A percentile compares a stretch with the other conserved stretches of the same genome.
These are phyloP conservation scores for Sugiyamaella mastotermitis DNA, from an alignment of 805 yeast species.

Conservation along the genomic window DNA sequence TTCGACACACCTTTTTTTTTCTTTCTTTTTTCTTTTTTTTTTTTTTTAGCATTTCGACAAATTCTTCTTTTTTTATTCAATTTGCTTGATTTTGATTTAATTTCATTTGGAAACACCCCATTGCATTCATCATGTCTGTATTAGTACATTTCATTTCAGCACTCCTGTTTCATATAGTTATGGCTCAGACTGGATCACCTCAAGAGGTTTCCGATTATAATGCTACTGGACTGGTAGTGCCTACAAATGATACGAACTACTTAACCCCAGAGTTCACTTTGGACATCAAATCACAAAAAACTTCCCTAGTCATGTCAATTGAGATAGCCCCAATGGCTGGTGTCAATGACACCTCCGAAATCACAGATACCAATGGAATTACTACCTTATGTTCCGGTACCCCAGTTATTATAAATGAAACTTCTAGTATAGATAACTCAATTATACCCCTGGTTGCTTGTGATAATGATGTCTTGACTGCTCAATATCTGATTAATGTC, in stretches of 20 bases:
- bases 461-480: constrained; percentile 18
- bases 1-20: too few species aligned
- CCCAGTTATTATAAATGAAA: constrained; percentile 9
- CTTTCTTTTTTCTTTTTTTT: too few species aligned
- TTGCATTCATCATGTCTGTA: too few species aligned
- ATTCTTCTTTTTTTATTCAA: too few species aligned
- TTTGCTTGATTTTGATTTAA: too few species aligned
- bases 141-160: too few species aligned
- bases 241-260: constrained; percentile 12
- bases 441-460: constrained; percentile 20
- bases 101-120: too few species aligned
- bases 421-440: constrained; percentile 9
- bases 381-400: constrained; percentile 17
- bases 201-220: constrained; percentile 7
- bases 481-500: constrained; percentile 13
- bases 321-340: constrained; percentile 19
- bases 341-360: constrained; percentile 10
- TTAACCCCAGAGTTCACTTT: constrained; percentile 13
- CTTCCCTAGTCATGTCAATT: constrained; percentile 11
- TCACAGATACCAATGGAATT: constrained; percentile 8
- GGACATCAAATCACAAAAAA: constrained; percentile 6
- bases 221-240: constrained; percentile 9
- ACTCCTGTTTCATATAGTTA: too few species aligned
- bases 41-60: too few species aligned
- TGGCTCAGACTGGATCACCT: too few species aligned